Evolutionary conservation across 345 rosid genomes (phyloP).

Genomic region (Fremontodendron californicum): DNA sequence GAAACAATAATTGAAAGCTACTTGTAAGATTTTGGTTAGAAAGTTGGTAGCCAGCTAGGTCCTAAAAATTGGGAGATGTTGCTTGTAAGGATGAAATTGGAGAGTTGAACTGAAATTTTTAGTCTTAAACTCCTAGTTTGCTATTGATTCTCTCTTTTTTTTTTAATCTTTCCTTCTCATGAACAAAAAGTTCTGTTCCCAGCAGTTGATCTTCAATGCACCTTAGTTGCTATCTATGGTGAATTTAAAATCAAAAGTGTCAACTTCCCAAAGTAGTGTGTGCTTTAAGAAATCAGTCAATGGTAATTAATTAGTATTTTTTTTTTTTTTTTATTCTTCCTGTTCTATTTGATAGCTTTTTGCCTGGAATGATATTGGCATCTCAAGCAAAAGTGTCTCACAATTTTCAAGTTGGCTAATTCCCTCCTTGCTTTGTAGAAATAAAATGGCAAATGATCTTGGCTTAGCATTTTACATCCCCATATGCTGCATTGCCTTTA

Average conservation of each 20-base stretch:
- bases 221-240: too few species aligned
- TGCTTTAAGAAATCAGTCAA: background rate
- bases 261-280: background rate
- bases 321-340: background rate
- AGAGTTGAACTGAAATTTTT: background rate
- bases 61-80: background rate
- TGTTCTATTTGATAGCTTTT: background rate
- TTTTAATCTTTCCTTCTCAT: too few species aligned
- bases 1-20: background rate
- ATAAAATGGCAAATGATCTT: conserved; percentile 47
- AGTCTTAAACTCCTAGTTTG: background rate
- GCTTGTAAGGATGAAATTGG: background rate
- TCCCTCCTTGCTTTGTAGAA: background rate
- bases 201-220: too few species aligned
- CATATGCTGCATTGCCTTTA: conserved; percentile 51
- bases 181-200: too few species aligned
- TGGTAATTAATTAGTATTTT: background rate
- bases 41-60: background rate
- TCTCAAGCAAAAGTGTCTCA: background rate
- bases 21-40: background rate
- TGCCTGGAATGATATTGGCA: background rate
- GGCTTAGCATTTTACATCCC: conserved; percentile 53
- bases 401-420: background rate
- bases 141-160: too few species aligned
- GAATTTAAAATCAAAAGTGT: too few species aligned